Conservation (phyloP, 2,329 filamentous ascomycete genomes). For the Penicillium sp. region DNA sequence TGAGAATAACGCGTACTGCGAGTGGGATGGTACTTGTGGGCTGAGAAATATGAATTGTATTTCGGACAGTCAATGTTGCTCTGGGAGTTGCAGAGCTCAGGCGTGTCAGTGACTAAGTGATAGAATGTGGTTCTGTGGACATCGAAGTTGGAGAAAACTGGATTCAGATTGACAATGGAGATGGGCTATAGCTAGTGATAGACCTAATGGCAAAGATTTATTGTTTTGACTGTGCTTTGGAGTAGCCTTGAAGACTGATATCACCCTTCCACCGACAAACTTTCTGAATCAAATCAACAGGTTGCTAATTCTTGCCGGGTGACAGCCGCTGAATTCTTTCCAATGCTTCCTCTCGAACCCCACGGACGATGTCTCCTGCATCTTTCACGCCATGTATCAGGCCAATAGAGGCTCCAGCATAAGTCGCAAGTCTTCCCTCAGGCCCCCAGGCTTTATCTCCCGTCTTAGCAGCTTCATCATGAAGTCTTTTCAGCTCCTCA, state of each 20-base stretch:
- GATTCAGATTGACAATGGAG: neutral
- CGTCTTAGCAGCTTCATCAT: conserved; percentile 42
- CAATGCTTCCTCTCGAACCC: conserved; percentile 19
- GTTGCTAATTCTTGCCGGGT: neutral
- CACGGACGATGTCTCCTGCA: conserved; percentile 42
- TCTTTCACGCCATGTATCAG: conserved; percentile 44
- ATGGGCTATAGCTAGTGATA: neutral
- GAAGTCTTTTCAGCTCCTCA: conserved; percentile 46
- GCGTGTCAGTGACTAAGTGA: neutral
- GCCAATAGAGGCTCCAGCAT: conserved; percentile 50
- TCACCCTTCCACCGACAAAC: too few relatives aligned
- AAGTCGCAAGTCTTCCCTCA: conserved; percentile 51
- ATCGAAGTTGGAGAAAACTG: neutral
- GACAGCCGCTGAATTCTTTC: conserved; percentile 9
- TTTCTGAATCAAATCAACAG: neutral
- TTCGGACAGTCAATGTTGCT: neutral
- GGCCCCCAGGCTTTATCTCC: conserved; percentile 52
- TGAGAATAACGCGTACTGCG: neutral
- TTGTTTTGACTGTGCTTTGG: neutral
- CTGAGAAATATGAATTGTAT: neutral
- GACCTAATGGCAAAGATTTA: neutral
- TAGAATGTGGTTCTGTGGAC: neutral
- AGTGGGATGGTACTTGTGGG: neutral
- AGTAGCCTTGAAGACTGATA: too few relatives aligned
- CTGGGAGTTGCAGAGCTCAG: neutral